Base-by-base conservation (phyloP, 2,329 filamentous ascomycete genomes). In the Cercospora zeina region DNA sequence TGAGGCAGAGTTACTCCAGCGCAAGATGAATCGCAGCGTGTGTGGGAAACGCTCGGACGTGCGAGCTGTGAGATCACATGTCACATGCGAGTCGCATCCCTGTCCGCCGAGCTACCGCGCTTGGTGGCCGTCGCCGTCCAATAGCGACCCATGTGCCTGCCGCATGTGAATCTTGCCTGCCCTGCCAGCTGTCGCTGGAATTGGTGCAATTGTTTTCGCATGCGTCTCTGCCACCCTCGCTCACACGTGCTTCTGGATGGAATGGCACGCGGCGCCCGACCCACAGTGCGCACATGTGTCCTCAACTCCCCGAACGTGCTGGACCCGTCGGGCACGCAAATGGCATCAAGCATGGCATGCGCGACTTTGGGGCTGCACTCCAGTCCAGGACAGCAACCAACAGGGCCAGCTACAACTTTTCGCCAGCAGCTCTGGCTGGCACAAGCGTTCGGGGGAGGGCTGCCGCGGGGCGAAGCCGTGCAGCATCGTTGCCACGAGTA, bases 11-110 rank as follows among this genome's bases (percentile, higher is more conserved):
- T 33, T 51, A 31, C 47, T 31, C 47, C n/a, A 2, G 47, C 47
- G 19, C 47, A 51, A 51, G 47, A 33, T 51, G 47, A 51, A 51
- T 51, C 47, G 47, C 47, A 51, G 14, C 39, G 39, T 45, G 47
- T 51, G 47, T 45, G 39, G 39, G 47, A 33, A 50, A 33, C 47
- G 47, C 47, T 51, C 47, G 47, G 47, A 50, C 45, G 21, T 39
- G 11, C 45, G 21, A 4, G 11, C 39, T 45, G 45, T 49, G 45
- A 30, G 10, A n/a, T 24, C 45, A 49, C 21, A 14, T 10, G 45
- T 49, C 45, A 49, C 45, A 49, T 49, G 45, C 24, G 11, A 47
- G 19, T 8, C 39, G 39, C 24, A 21, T 16, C n/a, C 39, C 7
- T 45, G 39, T 24, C 6, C 6, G 19, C n/a, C 39, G 10, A 8